A percentile compares a stretch with the other conserved stretches of the same genome.
phyloP scores from a whole-genome alignment of 1,284 basidiomycete genomes.

The Austropuccinia psidii region DNA sequence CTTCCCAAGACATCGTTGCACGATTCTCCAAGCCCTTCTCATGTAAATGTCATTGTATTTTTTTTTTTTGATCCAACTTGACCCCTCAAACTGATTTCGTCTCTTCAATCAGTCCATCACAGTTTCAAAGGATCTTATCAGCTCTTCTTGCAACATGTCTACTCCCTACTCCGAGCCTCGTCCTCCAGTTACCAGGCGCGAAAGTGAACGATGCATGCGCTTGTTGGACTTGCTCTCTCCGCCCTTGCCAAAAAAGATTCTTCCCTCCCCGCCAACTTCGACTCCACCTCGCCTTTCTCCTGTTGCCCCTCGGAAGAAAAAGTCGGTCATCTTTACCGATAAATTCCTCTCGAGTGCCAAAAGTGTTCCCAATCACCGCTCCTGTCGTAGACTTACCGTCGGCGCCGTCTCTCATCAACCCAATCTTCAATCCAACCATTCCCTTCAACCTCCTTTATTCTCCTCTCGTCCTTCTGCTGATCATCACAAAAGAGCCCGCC shows the following conservation, averaged over 20 bases:
- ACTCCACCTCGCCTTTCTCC: conserved; percentile 11
- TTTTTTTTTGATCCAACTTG: no score
- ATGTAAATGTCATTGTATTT: no score
- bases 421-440: neutral
- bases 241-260: neutral
- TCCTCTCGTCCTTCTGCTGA: conserved; percentile 6
- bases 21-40: no score
- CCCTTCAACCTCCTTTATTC: neutral
- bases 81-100: no score
- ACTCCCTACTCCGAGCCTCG: neutral
- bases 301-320: neutral
- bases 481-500: conserved; percentile 25
- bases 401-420: neutral
- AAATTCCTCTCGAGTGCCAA: conserved; percentile 11
- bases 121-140: no score
- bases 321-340: conserved; percentile 26
- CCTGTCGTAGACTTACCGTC: neutral
- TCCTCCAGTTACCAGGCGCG: neutral
- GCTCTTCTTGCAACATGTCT: neutral
- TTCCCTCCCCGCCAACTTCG: conserved; percentile 33
- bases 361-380: conserved; percentile 30
- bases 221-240: conserved; percentile 15
- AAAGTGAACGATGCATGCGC: neutral
- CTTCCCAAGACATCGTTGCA: no score
- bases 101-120: no score